Evolutionary conservation across 345 rosid species (phyloP).

Genomic region (Alliaria petiolata): DNA sequence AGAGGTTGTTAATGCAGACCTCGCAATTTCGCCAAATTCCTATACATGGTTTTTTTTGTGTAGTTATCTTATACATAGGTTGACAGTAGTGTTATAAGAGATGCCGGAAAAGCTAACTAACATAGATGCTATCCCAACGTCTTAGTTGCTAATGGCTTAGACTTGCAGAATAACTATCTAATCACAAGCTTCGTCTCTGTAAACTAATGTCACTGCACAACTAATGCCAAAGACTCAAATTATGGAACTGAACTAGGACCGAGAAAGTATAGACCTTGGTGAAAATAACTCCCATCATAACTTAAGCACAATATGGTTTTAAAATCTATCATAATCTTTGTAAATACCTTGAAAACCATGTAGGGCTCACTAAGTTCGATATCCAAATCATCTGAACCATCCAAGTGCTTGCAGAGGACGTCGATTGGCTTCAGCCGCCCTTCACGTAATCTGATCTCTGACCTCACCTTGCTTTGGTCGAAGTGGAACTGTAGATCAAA

Average conservation of each 20-base stretch:
- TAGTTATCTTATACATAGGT: not conserved
- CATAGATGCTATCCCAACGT: not conserved
- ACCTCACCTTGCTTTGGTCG: constrained; percentile 95
- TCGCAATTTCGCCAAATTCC: not conserved
- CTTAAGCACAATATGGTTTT: not conserved
- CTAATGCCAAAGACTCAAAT: not conserved
- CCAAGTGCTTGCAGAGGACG: constrained; percentile 72
- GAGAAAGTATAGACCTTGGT: not conserved
- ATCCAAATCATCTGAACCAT: constrained; percentile 80
- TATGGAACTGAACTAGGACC: not conserved
- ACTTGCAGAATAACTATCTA: constrained; percentile 8
- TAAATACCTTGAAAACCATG: constrained; percentile 79
- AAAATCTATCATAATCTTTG: not conserved
- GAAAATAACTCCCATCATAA: not conserved
- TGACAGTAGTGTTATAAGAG: not conserved
- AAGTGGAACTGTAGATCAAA: constrained; percentile 75
- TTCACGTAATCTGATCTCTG: constrained; percentile 79
- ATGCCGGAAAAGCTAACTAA: not conserved
- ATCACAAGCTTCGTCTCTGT: not conserved
- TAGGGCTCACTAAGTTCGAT: constrained; percentile 81
- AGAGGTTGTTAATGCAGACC: not conserved
- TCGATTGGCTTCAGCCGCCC: constrained; percentile 91
- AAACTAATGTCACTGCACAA: not conserved
- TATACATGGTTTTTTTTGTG: not conserved
- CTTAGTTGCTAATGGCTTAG: not conserved